These are phyloP conservation scores for Barnettozyma sucrosica DNA, from an alignment of 805 yeast genomes.

Conservation along the genomic window DNA sequence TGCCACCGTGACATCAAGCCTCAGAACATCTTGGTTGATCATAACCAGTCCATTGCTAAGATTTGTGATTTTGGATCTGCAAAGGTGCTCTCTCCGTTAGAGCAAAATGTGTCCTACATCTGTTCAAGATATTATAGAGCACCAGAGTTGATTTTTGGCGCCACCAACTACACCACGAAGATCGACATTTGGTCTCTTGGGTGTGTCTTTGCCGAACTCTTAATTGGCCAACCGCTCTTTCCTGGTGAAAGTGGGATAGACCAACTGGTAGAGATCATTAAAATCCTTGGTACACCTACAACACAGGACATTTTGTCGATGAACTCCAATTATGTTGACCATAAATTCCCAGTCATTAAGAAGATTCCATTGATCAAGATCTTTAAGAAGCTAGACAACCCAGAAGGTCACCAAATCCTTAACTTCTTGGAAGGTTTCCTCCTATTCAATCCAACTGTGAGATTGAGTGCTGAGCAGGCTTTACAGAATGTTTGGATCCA, in stretches of 20 bases:
- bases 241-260: slow-evolving; percentile 98
- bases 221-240: slow-evolving; percentile 92
- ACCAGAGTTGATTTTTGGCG: slow-evolving; percentile 96
- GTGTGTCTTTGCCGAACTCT: slow-evolving; percentile 95
- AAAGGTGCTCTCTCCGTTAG: slow-evolving; percentile 79
- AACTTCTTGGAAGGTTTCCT: slow-evolving; percentile 50
- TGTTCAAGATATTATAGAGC: slow-evolving; percentile 97
- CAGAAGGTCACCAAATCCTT: slow-evolving; percentile 41
- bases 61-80: slow-evolving; percentile 97
- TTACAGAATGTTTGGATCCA: slow-evolving; percentile 50
- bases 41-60: slow-evolving; percentile 76
- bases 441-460: slow-evolving; percentile 62
- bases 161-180: slow-evolving; percentile 92
- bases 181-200: slow-evolving; percentile 98
- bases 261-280: slow-evolving; percentile 93
- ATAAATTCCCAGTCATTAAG: slow-evolving; percentile 84
- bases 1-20: slow-evolving; percentile 96
- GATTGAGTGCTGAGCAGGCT: slow-evolving; percentile 54
- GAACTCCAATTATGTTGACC: slow-evolving; percentile 98
- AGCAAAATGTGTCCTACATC: slow-evolving; percentile 93
- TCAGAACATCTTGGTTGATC: slow-evolving; percentile 82
- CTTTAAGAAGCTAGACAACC: slow-evolving; percentile 44
- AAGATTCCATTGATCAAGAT: slow-evolving; percentile 69
- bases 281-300: slow-evolving; percentile 92
- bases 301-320: slow-evolving; percentile 86